A percentile compares a stretch with the other conserved stretches of the same genome.
These are phyloP conservation scores for Tuber umbilicatum DNA, from an alignment of 495 filamentous ascomycete species.

Conservation along the genomic window DNA sequence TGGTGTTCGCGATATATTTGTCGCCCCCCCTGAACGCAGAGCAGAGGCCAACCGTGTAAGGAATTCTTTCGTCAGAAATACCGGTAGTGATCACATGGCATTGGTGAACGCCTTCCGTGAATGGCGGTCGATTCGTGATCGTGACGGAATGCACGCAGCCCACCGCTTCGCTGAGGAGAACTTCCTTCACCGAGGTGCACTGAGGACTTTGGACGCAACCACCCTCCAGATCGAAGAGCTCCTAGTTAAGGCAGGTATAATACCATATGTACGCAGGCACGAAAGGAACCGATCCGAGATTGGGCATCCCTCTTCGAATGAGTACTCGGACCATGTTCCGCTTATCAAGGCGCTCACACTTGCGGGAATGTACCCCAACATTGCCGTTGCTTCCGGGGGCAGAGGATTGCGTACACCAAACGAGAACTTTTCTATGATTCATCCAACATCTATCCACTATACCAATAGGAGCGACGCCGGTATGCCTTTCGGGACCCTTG, in stretches of 20 bases:
- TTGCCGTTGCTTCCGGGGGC: constrained; percentile 45
- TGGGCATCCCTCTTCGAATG: constrained; percentile 48
- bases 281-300: constrained; percentile 42
- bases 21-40: constrained; percentile 42
- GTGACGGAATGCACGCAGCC: constrained; percentile 38
- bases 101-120: constrained; percentile 50
- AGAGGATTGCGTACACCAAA: constrained; percentile 43
- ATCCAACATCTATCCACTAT: constrained; percentile 47
- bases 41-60: constrained; percentile 41
- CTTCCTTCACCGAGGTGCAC: constrained; percentile 46
- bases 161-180: constrained; percentile 42
- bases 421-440: constrained; percentile 47
- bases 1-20: constrained; percentile 47
- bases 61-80: constrained; percentile 44
- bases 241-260: constrained; percentile 46
- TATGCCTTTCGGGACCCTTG: constrained; percentile 40
- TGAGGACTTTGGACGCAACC: constrained; percentile 46
- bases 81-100: constrained; percentile 52
- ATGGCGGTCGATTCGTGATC: constrained; percentile 43
- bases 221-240: constrained; percentile 47
- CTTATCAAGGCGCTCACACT: constrained; percentile 51
- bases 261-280: constrained; percentile 42
- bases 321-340: constrained; percentile 47
- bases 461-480: constrained; percentile 16
- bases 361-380: constrained; percentile 50